Conservation (phyloP, 1,284 basidiomycete species). For the Grifola frondosa region DNA sequence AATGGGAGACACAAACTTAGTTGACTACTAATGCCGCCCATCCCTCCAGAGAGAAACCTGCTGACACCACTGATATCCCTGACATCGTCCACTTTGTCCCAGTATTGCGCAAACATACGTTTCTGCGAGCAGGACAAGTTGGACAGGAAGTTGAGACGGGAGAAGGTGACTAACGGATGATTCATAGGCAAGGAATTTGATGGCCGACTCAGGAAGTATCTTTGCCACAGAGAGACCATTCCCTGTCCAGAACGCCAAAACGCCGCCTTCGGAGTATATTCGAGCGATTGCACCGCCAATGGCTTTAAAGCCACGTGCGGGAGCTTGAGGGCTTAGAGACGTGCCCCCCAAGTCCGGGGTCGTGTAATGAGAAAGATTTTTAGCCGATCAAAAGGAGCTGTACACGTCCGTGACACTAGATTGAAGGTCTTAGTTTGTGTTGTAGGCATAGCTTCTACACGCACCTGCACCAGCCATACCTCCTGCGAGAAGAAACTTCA, state of each 20-base stretch:
- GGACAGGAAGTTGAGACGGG: slow-evolving; percentile 3
- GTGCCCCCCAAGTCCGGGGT: slow-evolving; percentile 67
- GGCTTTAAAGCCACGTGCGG: slow-evolving; percentile 61
- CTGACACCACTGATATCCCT: slow-evolving; percentile 89
- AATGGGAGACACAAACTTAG: slow-evolving; percentile 56
- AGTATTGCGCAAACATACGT: slow-evolving; percentile 90
- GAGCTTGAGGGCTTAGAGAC: slow-evolving; percentile 43
- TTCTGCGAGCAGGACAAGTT: slow-evolving; percentile 53
- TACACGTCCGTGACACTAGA: slow-evolving; percentile 90
- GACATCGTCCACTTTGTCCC: slow-evolving; percentile 87
- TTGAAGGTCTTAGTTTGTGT: too few species aligned
- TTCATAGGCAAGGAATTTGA: slow-evolving; percentile 98
- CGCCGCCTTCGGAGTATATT: slow-evolving; percentile 86
- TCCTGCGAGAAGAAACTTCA: slow-evolving; percentile 91
- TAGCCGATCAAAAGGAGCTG: slow-evolving; percentile 96
- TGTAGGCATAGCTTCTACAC: too few species aligned
- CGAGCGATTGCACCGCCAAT: slow-evolving; percentile 72
- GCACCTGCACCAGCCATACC: slow-evolving; percentile 91
- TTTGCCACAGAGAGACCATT: slow-evolving; percentile 84
- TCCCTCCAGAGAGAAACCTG: slow-evolving; percentile 92
- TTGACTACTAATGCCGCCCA: slow-evolving; percentile 94
- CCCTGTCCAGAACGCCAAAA: slow-evolving; percentile 92
- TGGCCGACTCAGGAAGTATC: slow-evolving; percentile 96
- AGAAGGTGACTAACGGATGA: slow-evolving; percentile 64
- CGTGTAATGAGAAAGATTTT: slow-evolving; percentile 97